Conservation (phyloP, 1,284 basidiomycete species). For the Naganishia sp. region DNA sequence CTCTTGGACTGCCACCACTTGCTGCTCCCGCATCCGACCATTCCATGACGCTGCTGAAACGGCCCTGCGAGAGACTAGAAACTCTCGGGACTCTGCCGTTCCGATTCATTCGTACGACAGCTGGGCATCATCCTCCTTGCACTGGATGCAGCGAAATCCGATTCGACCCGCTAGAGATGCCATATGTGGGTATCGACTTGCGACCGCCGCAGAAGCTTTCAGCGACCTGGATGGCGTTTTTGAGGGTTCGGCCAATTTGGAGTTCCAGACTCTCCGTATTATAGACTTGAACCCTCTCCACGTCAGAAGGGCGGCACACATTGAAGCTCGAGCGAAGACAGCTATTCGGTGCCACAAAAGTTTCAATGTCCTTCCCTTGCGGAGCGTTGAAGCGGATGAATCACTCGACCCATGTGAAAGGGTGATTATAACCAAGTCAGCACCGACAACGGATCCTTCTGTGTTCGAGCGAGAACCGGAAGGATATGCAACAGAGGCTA, state of each 20-base stretch:
- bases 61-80: neutral
- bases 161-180: conserved; percentile 2
- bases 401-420: neutral
- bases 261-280: neutral
- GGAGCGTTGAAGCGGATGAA: neutral
- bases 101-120: neutral
- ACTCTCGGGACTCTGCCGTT: neutral
- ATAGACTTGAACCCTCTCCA: conserved; percentile 9
- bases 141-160: conserved; percentile 11
- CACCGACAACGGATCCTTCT: neutral
- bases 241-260: too few species aligned
- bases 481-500: conserved; percentile 6
- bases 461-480: neutral
- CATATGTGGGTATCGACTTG: conserved; percentile 13
- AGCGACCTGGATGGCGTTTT: neutral
- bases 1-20: conserved; percentile 9
- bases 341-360: neutral
- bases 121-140: neutral
- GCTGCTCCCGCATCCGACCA: neutral
- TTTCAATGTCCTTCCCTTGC: conserved; percentile 2
- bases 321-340: neutral
- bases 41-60: conserved; percentile 1
- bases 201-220: neutral
- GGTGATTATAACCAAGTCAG: conserved; percentile 1
- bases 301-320: conserved; percentile 5